phyloP scores from a whole-genome alignment of 83 land plant genomes.

The Larix sibirica region DNA sequence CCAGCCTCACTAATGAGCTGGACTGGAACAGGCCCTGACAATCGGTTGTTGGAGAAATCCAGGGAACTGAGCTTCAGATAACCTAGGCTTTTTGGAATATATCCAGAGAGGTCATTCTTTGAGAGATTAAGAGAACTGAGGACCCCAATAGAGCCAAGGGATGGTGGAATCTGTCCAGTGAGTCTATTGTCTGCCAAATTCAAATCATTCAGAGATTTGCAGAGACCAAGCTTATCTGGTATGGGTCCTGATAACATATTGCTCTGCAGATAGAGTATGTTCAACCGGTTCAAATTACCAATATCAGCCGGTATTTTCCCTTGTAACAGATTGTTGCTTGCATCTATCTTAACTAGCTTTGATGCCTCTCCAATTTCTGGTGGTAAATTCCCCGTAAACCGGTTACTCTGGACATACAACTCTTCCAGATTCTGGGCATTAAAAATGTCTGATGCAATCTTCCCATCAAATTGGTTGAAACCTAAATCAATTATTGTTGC shows the following conservation, averaged over 20 bases:
- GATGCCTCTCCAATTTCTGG: slow-evolving; percentile 34
- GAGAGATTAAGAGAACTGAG: slow-evolving; percentile 73
- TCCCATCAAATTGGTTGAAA: slow-evolving; percentile 35
- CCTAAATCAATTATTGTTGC: slow-evolving; percentile 26
- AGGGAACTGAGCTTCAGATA: slow-evolving; percentile 52
- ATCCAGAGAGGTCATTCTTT: slow-evolving; percentile 56
- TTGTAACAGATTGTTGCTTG: slow-evolving; percentile 41
- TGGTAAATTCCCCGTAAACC: slow-evolving; percentile 46
- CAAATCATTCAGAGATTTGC: slow-evolving; percentile 44
- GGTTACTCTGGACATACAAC: slow-evolving; percentile 41
- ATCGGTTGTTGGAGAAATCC: slow-evolving; percentile 59
- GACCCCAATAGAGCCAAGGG: slow-evolving; percentile 44
- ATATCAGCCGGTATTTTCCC: slow-evolving; percentile 56
- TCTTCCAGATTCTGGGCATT: slow-evolving; percentile 14
- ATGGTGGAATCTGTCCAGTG: slow-evolving; percentile 49
- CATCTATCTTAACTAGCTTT: slow-evolving; percentile 42
- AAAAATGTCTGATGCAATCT: slow-evolving; percentile 23
- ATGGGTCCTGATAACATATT: slow-evolving; percentile 62
- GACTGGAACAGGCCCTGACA: slow-evolving; percentile 64
- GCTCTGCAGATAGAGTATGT: slow-evolving; percentile 55
- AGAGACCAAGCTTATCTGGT: slow-evolving; percentile 62
- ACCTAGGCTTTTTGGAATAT: slow-evolving; percentile 56
- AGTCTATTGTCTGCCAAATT: slow-evolving; percentile 52
- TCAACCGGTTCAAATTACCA: slow-evolving; percentile 35
- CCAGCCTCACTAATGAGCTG: slow-evolving; percentile 37